A percentile compares a stretch with the other conserved stretches of the same genome.
phyloP scores from a whole-genome alignment of 2,329 filamentous ascomycete genomes.

The Claviceps sp. region DNA sequence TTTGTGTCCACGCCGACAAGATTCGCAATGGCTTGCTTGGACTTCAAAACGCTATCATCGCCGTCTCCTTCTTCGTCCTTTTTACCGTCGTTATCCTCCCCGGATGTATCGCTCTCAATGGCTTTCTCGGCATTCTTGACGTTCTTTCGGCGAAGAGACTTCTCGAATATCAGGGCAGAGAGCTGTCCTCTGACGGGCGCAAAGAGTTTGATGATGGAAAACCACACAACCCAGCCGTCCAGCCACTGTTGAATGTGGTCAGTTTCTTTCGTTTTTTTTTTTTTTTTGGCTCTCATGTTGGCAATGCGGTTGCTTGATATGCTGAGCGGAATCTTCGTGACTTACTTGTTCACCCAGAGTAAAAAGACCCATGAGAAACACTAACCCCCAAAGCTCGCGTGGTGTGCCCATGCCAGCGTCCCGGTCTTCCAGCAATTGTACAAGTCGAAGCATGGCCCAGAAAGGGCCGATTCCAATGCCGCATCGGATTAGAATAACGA shows the following conservation, averaged over 20 bases:
- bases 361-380: conserved; percentile 46
- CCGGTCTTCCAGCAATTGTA: conserved; percentile 48
- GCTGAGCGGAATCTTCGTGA: neutral
- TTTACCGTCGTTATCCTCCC: conserved; percentile 20
- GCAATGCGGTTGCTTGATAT: neutral
- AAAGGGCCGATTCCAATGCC: conserved; percentile 58
- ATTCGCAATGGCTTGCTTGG: conserved; percentile 61
- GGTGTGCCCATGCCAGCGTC: conserved; percentile 30
- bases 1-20: conserved; percentile 64
- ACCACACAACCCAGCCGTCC: conserved; percentile 54
- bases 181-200: conserved; percentile 58
- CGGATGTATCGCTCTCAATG: conserved; percentile 18
- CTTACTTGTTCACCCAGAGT: conserved; percentile 38
- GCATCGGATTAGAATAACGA: conserved; percentile 38
- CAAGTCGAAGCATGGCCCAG: conserved; percentile 51
- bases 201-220: conserved; percentile 47
- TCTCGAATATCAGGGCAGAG: conserved; percentile 60
- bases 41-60: conserved; percentile 34
- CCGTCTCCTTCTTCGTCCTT: conserved; percentile 36
- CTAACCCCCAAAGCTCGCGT: conserved; percentile 52
- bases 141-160: conserved; percentile 65
- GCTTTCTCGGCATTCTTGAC: conserved; percentile 48
- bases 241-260: conserved; percentile 29
- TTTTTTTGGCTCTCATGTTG: neutral
- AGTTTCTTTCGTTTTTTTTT: neutral